Conservation (phyloP, 208 protist species). For the Kentomonas sorsogonicus region DNA sequence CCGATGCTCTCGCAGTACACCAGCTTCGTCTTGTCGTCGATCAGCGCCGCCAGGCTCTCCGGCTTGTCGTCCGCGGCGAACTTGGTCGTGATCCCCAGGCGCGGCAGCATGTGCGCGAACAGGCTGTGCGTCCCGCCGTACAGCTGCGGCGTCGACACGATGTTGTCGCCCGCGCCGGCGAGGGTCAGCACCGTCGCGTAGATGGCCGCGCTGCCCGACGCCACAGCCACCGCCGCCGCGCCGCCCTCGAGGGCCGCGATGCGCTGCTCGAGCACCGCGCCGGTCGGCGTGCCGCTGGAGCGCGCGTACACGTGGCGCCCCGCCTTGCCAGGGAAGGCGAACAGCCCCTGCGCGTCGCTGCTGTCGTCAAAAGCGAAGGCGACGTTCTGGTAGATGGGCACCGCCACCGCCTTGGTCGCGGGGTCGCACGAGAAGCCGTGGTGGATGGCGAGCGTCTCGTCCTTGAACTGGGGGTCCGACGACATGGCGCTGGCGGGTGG, state of each 20-base stretch:
- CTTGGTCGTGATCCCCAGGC: slow-evolving; percentile 3
- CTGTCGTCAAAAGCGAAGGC: neutral
- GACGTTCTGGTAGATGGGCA: slow-evolving; percentile 7
- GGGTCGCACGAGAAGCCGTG: neutral
- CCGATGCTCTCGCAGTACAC: slow-evolving; percentile 6
- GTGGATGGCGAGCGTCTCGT: no score
- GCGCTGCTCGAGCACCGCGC: neutral
- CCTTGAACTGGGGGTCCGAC: no score
- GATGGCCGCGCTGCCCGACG: slow-evolving; percentile 5
- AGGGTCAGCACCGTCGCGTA: neutral
- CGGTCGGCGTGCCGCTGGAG: neutral
- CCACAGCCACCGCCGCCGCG: neutral
- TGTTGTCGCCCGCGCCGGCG: neutral
- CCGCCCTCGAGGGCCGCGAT: slow-evolving; percentile 7
- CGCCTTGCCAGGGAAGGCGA: neutral
- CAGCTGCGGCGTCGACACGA: slow-evolving; percentile 9
- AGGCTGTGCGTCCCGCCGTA: slow-evolving; percentile 9
- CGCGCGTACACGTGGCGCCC: neutral
- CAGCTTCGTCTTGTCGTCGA: slow-evolving; percentile 8
- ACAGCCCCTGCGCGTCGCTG: neutral
- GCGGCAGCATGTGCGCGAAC: neutral
- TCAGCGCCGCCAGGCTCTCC: neutral
- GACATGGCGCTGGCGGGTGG: no score
- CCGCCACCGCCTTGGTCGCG: slow-evolving; percentile 6
- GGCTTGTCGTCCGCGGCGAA: neutral